A percentile compares a stretch with the other conserved stretches of the same genome.
Conservation (phyloP, 2,329 filamentous ascomycete genomes). For the Monosporascus sp. region DNA sequence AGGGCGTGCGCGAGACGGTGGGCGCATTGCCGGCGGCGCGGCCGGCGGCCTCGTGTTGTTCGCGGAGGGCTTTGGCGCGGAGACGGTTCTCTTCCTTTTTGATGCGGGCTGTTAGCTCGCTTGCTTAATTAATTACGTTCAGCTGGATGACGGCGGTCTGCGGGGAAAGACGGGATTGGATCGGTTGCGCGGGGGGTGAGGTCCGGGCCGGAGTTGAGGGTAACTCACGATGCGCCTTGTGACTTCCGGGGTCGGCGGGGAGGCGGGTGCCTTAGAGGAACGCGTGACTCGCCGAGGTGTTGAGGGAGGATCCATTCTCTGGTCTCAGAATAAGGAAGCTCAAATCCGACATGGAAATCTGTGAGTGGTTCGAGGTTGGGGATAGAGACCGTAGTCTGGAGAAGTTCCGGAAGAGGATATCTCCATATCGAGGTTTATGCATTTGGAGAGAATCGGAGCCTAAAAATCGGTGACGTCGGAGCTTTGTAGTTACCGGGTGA, state of each 20-base stretch:
- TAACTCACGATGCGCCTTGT: conserved; percentile 49
- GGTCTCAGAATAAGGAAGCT: neutral
- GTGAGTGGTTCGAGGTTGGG: neutral
- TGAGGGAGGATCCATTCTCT: conserved; percentile 40
- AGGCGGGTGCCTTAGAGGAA: conserved; percentile 26
- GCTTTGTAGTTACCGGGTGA: conserved; percentile 3
- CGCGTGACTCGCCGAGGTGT: conserved; percentile 37
- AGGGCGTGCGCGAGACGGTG: conserved; percentile 45
- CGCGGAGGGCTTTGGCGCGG: conserved; percentile 79
- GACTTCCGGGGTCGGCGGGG: conserved; percentile 50
- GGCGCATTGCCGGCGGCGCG: conserved; percentile 37
- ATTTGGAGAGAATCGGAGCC: neutral
- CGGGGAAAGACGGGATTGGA: neutral
- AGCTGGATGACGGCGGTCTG: neutral
- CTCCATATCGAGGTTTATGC: neutral
- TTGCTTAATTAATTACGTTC: too few relatives aligned
- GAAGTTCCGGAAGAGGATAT: neutral
- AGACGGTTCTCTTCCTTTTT: conserved; percentile 80
- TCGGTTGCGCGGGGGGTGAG: neutral
- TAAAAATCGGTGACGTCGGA: conserved; percentile 22
- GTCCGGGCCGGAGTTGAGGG: neutral
- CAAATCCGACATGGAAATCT: neutral
- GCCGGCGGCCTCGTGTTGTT: conserved; percentile 63
- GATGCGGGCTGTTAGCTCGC: neutral
- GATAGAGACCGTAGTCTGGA: too few relatives aligned